phyloP scores from a whole-genome alignment of 2,329 filamentous ascomycete genomes.

The Juglanconis oblonga region DNA sequence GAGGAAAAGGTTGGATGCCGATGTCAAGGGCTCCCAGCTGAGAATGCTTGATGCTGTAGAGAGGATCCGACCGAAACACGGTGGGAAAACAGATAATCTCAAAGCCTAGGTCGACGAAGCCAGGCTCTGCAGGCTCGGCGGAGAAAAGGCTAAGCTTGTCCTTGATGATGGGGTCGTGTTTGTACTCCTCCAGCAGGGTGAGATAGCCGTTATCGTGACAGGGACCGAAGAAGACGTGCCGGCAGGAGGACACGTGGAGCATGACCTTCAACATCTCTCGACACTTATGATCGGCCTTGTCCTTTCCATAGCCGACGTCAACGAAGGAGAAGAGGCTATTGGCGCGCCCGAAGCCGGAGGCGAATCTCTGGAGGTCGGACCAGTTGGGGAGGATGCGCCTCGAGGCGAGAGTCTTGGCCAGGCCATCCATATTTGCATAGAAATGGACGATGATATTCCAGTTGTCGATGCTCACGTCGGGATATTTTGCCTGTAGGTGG shows the following conservation, averaged over 20 bases:
- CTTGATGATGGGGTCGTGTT: slow-evolving; percentile 23
- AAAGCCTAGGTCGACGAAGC: slow-evolving; percentile 29
- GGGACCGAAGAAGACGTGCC: slow-evolving; percentile 30
- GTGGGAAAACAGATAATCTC: slow-evolving; percentile 25
- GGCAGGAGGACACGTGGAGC: slow-evolving; percentile 30
- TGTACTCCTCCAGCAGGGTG: slow-evolving; percentile 30
- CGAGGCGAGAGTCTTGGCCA: slow-evolving; percentile 27
- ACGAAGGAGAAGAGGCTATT: slow-evolving; percentile 32
- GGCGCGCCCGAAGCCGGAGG: slow-evolving; percentile 30
- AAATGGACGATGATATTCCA: slow-evolving; percentile 33
- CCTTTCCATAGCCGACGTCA: slow-evolving; percentile 33
- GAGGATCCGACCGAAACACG: slow-evolving; percentile 30
- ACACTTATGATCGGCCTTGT: slow-evolving; percentile 33
- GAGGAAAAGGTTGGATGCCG: slow-evolving; percentile 15
- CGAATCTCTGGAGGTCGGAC: slow-evolving; percentile 29
- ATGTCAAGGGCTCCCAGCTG: not conserved
- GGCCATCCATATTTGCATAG: slow-evolving; percentile 31
- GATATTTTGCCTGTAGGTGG: slow-evolving; percentile 23
- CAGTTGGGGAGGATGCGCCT: slow-evolving; percentile 24
- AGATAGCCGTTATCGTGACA: slow-evolving; percentile 35
- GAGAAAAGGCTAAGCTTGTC: slow-evolving; percentile 31
- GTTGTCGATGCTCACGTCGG: slow-evolving; percentile 27
- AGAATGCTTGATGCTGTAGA: slow-evolving; percentile 8
- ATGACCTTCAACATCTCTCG: slow-evolving; percentile 33
- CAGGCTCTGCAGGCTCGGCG: slow-evolving; percentile 28